phyloP scores from a whole-genome alignment of 371 early-diverging fungal genomes.

The Lichtheimia hyalospora region DNA sequence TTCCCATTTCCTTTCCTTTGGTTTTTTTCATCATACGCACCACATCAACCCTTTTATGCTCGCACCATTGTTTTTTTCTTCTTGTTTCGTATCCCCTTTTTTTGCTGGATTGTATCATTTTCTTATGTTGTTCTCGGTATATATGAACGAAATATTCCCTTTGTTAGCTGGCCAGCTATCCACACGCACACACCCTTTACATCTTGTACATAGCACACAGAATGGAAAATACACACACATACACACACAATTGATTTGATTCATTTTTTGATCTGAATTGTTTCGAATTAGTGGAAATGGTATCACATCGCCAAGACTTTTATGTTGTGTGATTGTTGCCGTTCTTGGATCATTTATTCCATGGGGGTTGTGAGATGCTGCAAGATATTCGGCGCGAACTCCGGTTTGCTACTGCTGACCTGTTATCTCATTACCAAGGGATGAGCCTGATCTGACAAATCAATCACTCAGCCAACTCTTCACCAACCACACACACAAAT shows the following conservation, averaged over 20 bases:
- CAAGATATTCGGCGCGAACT: too few relatives aligned
- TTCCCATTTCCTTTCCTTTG: not conserved
- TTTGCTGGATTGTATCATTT: not conserved
- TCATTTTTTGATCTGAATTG: not conserved
- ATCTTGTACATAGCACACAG: too few relatives aligned
- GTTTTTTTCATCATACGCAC: not conserved
- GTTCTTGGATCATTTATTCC: slow-evolving; percentile 1
- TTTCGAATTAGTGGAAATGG: not conserved
- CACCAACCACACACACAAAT: too few relatives aligned
- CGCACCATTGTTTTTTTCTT: not conserved
- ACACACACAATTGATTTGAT: too few relatives aligned
- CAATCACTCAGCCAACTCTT: too few relatives aligned
- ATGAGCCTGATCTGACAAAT: too few relatives aligned
- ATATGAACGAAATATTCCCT: too few relatives aligned
- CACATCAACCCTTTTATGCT: not conserved
- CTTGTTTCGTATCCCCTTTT: not conserved
- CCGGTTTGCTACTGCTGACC: too few relatives aligned
- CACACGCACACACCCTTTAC: too few relatives aligned
- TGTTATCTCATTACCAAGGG: too few relatives aligned
- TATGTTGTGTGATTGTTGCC: not conserved
- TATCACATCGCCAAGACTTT: slow-evolving; percentile 3
- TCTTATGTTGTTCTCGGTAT: not conserved
- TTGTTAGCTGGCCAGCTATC: too few relatives aligned
- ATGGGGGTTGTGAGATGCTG: not conserved
- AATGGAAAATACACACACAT: too few relatives aligned